Conservation (phyloP, 169 alveolate genomes). For the Toxoplasma gondii region DNA sequence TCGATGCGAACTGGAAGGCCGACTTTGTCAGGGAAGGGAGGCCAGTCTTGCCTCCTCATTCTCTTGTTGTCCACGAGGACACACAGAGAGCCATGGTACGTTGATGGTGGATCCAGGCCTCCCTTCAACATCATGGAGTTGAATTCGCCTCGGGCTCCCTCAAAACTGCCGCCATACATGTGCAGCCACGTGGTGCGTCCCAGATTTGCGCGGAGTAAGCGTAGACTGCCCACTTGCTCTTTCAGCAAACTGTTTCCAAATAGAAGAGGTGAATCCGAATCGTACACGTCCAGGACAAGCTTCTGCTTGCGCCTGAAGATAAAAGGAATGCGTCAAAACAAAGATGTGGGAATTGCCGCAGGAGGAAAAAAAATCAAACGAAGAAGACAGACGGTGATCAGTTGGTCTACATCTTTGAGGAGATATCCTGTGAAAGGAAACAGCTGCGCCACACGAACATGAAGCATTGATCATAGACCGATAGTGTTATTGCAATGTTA, state of each 20-base stretch:
- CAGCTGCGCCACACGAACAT: too few relatives aligned
- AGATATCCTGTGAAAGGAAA: too few relatives aligned
- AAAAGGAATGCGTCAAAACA: neutral
- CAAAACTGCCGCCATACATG: conserved; percentile 57
- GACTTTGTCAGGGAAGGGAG: conserved; percentile 52
- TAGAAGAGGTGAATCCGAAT: conserved; percentile 54
- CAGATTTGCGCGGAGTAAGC: conserved; percentile 27
- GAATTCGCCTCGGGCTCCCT: conserved; percentile 51
- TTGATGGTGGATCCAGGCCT: conserved; percentile 56
- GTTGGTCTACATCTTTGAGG: too few relatives aligned
- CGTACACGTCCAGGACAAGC: conserved; percentile 44
- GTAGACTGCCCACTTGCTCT: conserved; percentile 47
- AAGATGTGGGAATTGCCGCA: too few relatives aligned
- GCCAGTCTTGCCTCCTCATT: conserved; percentile 50
- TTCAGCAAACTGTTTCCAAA: conserved; percentile 41
- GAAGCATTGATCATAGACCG: too few relatives aligned
- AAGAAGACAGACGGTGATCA: too few relatives aligned
- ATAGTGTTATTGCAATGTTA: too few relatives aligned
- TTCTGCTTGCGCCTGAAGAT: conserved; percentile 15
- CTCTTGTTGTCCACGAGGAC: conserved; percentile 55
- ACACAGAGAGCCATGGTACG: conserved; percentile 65
- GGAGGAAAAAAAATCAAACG: too few relatives aligned
- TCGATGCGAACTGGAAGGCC: conserved; percentile 45
- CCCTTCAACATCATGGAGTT: conserved; percentile 49
- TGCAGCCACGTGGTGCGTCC: conserved; percentile 56